Base-by-base conservation (phyloP, 1,284 basidiomycete species). In the Singerocomus rubriflavus region DNA sequence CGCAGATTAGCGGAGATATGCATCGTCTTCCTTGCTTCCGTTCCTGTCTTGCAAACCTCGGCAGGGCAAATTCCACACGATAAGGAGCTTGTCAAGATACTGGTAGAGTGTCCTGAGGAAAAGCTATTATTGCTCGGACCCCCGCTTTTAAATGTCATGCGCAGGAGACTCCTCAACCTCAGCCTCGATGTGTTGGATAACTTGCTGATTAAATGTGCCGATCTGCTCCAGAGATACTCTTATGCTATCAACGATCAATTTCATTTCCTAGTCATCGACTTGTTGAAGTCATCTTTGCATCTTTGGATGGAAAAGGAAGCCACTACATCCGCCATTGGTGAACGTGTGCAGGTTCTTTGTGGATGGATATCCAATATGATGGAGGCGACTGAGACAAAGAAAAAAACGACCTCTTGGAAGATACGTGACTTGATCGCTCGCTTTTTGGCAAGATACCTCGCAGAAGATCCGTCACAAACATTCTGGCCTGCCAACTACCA, bases 391-490 rank as follows among this genome's bases (percentile, higher is more conserved):
- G 64, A 61, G 29, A 54, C 58, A 13, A 71, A 68, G 31, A 72
- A 75, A 13, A 75, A 75, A 37, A 64, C 84, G 2, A 69, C 71
- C 0, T 82, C 79, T 2, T 94, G 91, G 91, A 74, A 71, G 44
- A 76, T 84, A 31, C 81, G 91, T 17, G 84, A 92, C 57, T 65
- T 74, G 26, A 69, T 91, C 33, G 72, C 82, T 37, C 71, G 75
- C 14, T 88, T 95, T 62, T 70, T 92, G 41, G 81, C 85, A 56
- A 67, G 67, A 37, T 91, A 88, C 62, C 71, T 94, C 10, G 61
- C 63, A 5, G 65, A 73, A 43, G 88, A 94, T 62, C 84, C 83
- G 0, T 57, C 60, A 5, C 76, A 85, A 56, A 52, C 56, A n/a
- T 67, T 74, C 36, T 88, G 84, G 82, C 62, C 64, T 9, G 52